Evolutionary conservation across 2,329 filamentous ascomycete genomes (phyloP).

Genomic region (Sporothrix mexicana): DNA sequence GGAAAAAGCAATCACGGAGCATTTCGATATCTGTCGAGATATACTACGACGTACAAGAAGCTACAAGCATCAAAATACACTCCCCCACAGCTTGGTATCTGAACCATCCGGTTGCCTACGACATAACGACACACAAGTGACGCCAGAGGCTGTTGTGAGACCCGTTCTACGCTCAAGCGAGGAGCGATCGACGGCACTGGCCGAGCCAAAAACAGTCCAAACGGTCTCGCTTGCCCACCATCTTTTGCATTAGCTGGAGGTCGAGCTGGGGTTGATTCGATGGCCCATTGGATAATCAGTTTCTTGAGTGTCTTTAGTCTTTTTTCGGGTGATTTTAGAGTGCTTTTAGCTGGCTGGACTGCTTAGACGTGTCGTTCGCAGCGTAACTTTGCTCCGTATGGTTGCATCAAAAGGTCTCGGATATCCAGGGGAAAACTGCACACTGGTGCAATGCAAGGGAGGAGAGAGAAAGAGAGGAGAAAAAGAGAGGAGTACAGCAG

Average conservation of each 20-base stretch:
- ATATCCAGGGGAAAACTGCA: conserved; percentile 13
- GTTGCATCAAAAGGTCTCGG: conserved; percentile 30
- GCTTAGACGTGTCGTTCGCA: neutral
- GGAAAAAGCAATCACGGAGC: neutral
- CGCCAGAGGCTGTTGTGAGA: conserved; percentile 22
- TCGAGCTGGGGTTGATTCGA: too few relatives aligned
- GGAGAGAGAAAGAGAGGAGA: neutral
- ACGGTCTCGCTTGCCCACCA: conserved; percentile 1
- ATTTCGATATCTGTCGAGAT: neutral
- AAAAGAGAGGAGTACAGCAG: neutral
- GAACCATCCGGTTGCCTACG: neutral
- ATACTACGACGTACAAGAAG: neutral
- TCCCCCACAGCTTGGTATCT: neutral
- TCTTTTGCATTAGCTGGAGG: neutral
- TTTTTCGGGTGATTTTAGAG: too few relatives aligned
- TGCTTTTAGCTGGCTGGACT: neutral
- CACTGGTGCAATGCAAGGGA: conserved; percentile 22
- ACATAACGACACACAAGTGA: neutral
- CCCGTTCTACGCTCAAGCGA: conserved; percentile 27
- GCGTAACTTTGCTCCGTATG: conserved; percentile 21
- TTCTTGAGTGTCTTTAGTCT: neutral
- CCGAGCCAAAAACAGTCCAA: neutral
- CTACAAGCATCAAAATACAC: neutral
- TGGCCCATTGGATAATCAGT: too few relatives aligned
- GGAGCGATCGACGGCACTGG: conserved; percentile 29